A percentile compares a stretch with the other conserved stretches of the same genome.
Evolutionary conservation across 2,329 filamentous ascomycete genomes (phyloP).

Genomic region (Fusarium setosum): DNA sequence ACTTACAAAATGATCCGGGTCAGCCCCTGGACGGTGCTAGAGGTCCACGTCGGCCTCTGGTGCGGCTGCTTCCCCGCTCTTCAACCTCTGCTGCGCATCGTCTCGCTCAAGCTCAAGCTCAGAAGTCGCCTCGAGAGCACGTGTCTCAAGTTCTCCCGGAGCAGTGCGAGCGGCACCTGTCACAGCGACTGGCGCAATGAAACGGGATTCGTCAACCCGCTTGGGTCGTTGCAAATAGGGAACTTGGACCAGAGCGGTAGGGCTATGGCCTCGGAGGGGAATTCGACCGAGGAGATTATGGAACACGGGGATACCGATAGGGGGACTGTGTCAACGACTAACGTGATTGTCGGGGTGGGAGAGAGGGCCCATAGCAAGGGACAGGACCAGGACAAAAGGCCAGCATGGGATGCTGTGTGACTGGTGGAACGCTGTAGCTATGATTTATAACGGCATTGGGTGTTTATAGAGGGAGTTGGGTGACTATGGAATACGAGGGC

Average conservation of each 20-base stretch:
- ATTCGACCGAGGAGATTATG: conserved; percentile 24
- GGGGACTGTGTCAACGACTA: conserved; percentile 33
- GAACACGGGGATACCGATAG: conserved; percentile 28
- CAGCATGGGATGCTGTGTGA: conserved; percentile 34
- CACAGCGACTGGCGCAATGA: conserved; percentile 25
- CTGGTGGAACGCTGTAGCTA: not conserved
- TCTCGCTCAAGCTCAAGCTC: conserved; percentile 26
- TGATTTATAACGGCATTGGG: no score
- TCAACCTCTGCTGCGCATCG: conserved; percentile 50
- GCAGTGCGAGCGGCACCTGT: conserved; percentile 17
- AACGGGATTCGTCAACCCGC: conserved; percentile 22
- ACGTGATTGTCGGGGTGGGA: conserved; percentile 35
- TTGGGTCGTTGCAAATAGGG: conserved; percentile 8
- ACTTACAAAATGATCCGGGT: conserved; percentile 51
- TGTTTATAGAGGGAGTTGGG: not conserved
- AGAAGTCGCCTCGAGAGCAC: conserved; percentile 25
- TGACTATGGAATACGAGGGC: no score
- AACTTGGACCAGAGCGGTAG: conserved; percentile 1
- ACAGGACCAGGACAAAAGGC: conserved; percentile 21
- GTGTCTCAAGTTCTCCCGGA: conserved; percentile 34
- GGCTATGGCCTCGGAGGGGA: conserved; percentile 13
- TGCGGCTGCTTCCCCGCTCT: conserved; percentile 54
- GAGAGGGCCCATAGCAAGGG: conserved; percentile 24
- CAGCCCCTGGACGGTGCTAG: conserved; percentile 54
- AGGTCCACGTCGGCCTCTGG: conserved; percentile 57